Percentiles rank a stretch among this genome's conserved stretches.
These are phyloP conservation scores for Isabelozyma rhagii DNA, from an alignment of 805 yeast species.

Conservation along the genomic window DNA sequence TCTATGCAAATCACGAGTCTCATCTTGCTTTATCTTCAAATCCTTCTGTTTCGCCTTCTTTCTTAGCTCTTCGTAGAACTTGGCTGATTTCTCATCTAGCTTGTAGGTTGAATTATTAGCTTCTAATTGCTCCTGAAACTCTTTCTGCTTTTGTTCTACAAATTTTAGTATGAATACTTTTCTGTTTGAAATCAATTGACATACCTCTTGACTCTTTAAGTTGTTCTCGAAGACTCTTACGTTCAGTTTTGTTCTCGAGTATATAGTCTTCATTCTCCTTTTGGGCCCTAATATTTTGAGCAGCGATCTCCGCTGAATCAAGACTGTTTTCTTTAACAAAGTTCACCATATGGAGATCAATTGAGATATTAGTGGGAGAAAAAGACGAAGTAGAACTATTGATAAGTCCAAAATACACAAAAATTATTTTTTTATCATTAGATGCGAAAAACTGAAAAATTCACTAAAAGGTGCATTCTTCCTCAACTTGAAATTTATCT, in stretches of 20 bases:
- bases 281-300: background rate
- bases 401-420: too few relatives aligned
- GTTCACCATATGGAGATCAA: conserved; percentile 6
- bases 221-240: conserved; percentile 43
- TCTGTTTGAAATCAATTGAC: conserved; percentile 10
- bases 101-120: conserved; percentile 39
- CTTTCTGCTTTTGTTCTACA: conserved; percentile 28
- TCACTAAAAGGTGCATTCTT: too few relatives aligned
- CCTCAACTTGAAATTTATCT: too few relatives aligned
- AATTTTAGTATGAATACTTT: conserved; percentile 10
- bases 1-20: too few relatives aligned
- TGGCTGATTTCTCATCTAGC: conserved; percentile 33
- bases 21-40: background rate
- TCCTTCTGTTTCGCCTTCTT: conserved; percentile 4
- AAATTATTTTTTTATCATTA: too few relatives aligned
- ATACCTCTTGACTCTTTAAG: conserved; percentile 37
- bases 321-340: conserved; percentile 9
- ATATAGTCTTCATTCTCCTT: conserved; percentile 8
- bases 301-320: background rate
- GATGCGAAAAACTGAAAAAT: too few relatives aligned
- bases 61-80: conserved; percentile 28
- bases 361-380: background rate
- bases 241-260: conserved; percentile 10
- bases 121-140: conserved; percentile 26
- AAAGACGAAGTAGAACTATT: too few relatives aligned